These are phyloP conservation scores for Tetraselmis chui DNA, from an alignment of 139 green algal species.

Conservation along the genomic window DNA sequence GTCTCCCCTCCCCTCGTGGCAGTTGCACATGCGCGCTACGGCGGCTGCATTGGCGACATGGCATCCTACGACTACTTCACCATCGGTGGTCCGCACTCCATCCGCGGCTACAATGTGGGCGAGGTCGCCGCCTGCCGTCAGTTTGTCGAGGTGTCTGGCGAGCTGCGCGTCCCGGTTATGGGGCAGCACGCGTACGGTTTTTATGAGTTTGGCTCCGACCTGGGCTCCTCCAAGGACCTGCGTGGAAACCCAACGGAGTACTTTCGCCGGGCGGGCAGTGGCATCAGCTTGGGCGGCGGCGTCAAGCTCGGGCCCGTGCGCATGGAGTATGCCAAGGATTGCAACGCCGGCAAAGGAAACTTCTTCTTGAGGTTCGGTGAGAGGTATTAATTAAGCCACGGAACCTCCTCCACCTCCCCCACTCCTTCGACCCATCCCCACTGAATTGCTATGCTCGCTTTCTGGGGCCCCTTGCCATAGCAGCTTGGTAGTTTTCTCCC, in stretches of 20 bases:
- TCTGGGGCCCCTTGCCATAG: no score
- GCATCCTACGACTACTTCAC: constrained; percentile 88
- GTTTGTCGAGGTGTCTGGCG: constrained; percentile 72
- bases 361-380: constrained; percentile 84
- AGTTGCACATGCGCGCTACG: constrained; percentile 63
- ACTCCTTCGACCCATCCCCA: no score
- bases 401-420: not conserved
- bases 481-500: no score
- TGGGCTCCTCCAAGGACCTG: constrained; percentile 60
- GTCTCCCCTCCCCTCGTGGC: constrained; percentile 50
- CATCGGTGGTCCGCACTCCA: constrained; percentile 87
- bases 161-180: constrained; percentile 69
- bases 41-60: constrained; percentile 79
- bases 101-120: constrained; percentile 86
- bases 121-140: constrained; percentile 79
- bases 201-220: constrained; percentile 76
- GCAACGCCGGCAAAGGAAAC: constrained; percentile 68
- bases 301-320: constrained; percentile 74
- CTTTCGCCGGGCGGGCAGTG: constrained; percentile 76
- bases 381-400: constrained; percentile 90
- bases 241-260: constrained; percentile 88
- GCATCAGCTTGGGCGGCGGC: constrained; percentile 69
- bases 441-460: no score
- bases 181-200: constrained; percentile 78
- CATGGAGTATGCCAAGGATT: constrained; percentile 77